Evolutionary conservation across 176 grass and related monocot species (phyloP).

Genomic region (Zizania latifolia): DNA sequence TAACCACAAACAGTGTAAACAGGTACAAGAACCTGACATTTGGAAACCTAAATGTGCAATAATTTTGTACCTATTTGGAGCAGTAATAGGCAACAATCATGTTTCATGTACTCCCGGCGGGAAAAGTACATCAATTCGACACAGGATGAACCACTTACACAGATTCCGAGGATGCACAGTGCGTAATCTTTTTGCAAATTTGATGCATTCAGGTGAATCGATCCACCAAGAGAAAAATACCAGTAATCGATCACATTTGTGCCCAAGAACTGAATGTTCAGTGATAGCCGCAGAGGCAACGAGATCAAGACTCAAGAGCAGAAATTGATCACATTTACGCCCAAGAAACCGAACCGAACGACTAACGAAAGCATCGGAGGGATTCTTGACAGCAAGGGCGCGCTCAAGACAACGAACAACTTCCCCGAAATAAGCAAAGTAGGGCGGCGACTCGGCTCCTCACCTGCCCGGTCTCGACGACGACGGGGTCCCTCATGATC

Average conservation of each 20-base stretch:
- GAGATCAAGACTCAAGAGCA: neutral
- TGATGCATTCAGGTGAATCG: neutral
- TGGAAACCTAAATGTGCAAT: neutral
- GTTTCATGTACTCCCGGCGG: neutral
- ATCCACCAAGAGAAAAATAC: neutral
- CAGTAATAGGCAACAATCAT: neutral
- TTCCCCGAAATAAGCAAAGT: neutral
- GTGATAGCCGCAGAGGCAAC: neutral
- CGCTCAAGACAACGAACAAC: neutral
- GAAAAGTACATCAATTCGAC: conserved; percentile 9
- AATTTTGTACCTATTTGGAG: neutral
- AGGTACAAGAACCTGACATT: neutral
- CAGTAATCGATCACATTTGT: neutral
- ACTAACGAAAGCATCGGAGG: neutral
- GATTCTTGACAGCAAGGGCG: neutral
- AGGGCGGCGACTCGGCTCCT: neutral
- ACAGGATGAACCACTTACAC: neutral
- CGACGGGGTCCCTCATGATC: conserved; percentile 77
- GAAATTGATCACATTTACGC: neutral
- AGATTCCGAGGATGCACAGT: neutral
- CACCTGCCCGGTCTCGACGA: conserved; percentile 77
- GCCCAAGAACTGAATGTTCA: neutral
- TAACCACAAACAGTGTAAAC: neutral
- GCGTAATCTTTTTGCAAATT: neutral
- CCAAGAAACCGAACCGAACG: neutral